phyloP scores from a whole-genome alignment of 768 basidiomycete genomes.

The Leucocoprinus leucothites region DNA sequence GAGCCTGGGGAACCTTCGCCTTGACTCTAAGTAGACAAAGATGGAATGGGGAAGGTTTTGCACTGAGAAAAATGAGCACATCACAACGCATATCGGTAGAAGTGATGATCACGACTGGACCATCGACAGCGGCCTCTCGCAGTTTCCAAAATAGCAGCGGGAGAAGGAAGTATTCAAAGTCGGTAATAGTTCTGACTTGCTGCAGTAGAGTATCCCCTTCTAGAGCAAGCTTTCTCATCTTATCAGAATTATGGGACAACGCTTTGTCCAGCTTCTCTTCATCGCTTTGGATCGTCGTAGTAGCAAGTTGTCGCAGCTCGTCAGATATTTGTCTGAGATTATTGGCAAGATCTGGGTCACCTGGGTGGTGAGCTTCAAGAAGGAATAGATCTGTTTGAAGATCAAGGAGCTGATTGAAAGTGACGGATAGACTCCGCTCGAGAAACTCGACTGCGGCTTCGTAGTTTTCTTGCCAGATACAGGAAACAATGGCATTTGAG shows the following conservation, averaged over 20 bases:
- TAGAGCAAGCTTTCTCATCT: conserved; percentile 16
- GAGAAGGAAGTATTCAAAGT: conserved; percentile 19
- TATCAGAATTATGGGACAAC: conserved; percentile 1
- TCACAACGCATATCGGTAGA: conserved; percentile 11
- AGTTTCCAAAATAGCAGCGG: conserved; percentile 14
- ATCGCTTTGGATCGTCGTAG: background rate
- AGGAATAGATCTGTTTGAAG: conserved; percentile 13
- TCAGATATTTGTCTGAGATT: background rate
- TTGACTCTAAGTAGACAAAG: conserved; percentile 4
- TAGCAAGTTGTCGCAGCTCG: background rate
- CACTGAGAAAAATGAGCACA: conserved; percentile 12
- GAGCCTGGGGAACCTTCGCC: background rate
- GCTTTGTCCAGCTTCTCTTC: background rate
- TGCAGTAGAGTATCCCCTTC: conserved; percentile 16
- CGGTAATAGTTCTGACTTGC: conserved; percentile 12
- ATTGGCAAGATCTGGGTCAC: background rate
- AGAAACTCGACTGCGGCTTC: conserved; percentile 17
- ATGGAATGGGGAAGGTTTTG: conserved; percentile 3
- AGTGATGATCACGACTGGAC: conserved; percentile 17
- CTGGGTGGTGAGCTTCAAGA: background rate
- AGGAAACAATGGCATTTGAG: conserved; percentile 12
- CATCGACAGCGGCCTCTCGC: conserved; percentile 9
- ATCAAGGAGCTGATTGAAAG: conserved; percentile 17
- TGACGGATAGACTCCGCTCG: conserved; percentile 18
- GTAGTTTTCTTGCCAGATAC: conserved; percentile 9